These are phyloP conservation scores for Clohesyomyces aquaticus DNA, from an alignment of 495 filamentous ascomycete genomes.

Conservation along the genomic window DNA sequence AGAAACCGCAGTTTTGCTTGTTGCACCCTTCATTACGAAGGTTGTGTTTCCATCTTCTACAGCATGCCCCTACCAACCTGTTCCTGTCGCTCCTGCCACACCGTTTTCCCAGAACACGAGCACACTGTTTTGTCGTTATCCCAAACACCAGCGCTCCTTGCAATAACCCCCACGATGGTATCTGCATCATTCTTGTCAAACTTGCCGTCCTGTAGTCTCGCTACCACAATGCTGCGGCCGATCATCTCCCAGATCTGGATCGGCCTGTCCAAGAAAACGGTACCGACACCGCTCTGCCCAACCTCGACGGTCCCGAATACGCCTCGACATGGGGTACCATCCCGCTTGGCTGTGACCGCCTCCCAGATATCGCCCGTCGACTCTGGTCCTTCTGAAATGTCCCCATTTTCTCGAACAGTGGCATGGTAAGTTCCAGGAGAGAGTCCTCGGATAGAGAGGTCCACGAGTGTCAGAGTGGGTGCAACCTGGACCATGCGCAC, in stretches of 20 bases:
- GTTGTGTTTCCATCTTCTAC: conserved; percentile 42
- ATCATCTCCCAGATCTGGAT: conserved; percentile 95
- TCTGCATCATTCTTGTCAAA: conserved; percentile 73
- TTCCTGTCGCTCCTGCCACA: conserved; percentile 96
- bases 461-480: conserved; percentile 72
- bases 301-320: conserved; percentile 75
- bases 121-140: conserved; percentile 97
- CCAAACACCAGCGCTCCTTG: conserved; percentile 93
- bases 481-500: conserved; percentile 51
- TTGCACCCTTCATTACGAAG: background rate
- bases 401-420: conserved; percentile 81
- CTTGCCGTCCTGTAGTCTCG: conserved; percentile 58
- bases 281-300: conserved; percentile 67
- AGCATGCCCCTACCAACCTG: conserved; percentile 85
- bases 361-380: conserved; percentile 88
- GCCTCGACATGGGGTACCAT: conserved; percentile 60
- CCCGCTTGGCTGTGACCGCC: conserved; percentile 55
- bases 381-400: conserved; percentile 79
- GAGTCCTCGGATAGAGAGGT: conserved; percentile 86
- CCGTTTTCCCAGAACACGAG: conserved; percentile 93
- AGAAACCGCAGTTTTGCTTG: conserved; percentile 3
- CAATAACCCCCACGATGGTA: conserved; percentile 89
- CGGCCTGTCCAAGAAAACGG: conserved; percentile 75
- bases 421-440: conserved; percentile 78
- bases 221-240: conserved; percentile 84